Evolutionary conservation across 2,329 filamentous ascomycete genomes (phyloP).

Genomic region (Aspergillus felis): DNA sequence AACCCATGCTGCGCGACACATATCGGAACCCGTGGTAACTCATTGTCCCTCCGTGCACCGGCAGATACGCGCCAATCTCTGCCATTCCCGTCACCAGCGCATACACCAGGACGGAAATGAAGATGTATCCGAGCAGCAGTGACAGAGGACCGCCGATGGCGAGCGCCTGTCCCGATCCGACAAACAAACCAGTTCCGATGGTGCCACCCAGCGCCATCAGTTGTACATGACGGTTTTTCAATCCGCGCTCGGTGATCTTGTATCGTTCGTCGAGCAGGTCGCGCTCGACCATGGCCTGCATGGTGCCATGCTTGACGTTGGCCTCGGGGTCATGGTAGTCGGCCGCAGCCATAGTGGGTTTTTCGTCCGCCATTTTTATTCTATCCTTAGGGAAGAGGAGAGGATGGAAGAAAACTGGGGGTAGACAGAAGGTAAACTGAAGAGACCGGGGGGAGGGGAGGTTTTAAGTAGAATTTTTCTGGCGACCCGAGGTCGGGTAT

Average conservation of each 20-base stretch:
- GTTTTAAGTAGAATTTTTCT: background rate
- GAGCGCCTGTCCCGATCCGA: slow-evolving; percentile 52
- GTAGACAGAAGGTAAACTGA: background rate
- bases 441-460: background rate
- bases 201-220: slow-evolving; percentile 55
- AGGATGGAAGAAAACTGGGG: background rate
- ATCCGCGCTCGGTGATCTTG: slow-evolving; percentile 36
- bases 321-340: slow-evolving; percentile 4
- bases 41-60: slow-evolving; percentile 43
- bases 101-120: slow-evolving; percentile 46
- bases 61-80: slow-evolving; percentile 42
- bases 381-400: background rate
- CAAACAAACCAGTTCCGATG: slow-evolving; percentile 55
- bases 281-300: slow-evolving; percentile 35
- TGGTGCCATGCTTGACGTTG: slow-evolving; percentile 17
- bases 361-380: slow-evolving; percentile 6
- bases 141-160: slow-evolving; percentile 50
- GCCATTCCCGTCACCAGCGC: slow-evolving; percentile 46
- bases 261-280: slow-evolving; percentile 41
- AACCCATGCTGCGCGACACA: slow-evolving; percentile 40
- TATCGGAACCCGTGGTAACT: slow-evolving; percentile 43
- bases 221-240: slow-evolving; percentile 42
- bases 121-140: slow-evolving; percentile 50
- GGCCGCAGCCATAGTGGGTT: slow-evolving; percentile 2
- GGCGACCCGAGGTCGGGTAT: background rate